Evolutionary conservation across 139 green algal genomes (phyloP), one percentile per base, ranked within the genome.

Genomic region (Desmodesmus armatus): DNA sequence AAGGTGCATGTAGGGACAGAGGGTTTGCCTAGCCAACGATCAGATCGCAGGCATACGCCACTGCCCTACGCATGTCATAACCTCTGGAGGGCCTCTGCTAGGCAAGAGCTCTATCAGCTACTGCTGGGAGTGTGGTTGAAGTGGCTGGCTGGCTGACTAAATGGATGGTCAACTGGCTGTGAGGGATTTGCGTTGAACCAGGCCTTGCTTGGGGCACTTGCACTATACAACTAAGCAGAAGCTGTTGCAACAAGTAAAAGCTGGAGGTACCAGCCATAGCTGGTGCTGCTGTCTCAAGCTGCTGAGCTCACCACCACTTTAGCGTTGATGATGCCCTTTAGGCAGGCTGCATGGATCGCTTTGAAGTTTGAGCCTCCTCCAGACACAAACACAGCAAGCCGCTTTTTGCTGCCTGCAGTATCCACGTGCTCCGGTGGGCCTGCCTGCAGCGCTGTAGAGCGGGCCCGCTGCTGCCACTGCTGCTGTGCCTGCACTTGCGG

Each of bases 291-390:
- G n/a, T n/a, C n/a, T n/a, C n/a, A n/a, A n/a, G n/a, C n/a, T n/a
- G n/a, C n/a, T n/a, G n/a, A n/a, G 76, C 88, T 71, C 53, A 95
- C 91, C 71, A 78, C 85, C 9, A 95, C 73, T 23, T 91, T 77
- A 17, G 75, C 94, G 53, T 96, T 90, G 37, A 99, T 96, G 13
- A 35, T 44, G 3, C 95, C 94, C 25, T 91, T 85, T 3, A 91
- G 66, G 55, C 90, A 93, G 17, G 93, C 91, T 23, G 88, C 88
- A 43, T 98, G 95, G 13, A 99, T 96, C 27, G 94, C 93, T 41
- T 92, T 92, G 78, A 99, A 96, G 82, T 99, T 99, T 35, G 92
- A 96, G 29, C 96, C 96, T n/a, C 95, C 94, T 7, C 96, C 96
- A 6, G 94, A 98, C 1, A 98, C 96, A 87, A 98, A 99, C 1